A percentile compares a stretch with the other conserved stretches of the same genome.
Conservation (phyloP, 495 filamentous ascomycete species). For the Penicillium goetzii region DNA sequence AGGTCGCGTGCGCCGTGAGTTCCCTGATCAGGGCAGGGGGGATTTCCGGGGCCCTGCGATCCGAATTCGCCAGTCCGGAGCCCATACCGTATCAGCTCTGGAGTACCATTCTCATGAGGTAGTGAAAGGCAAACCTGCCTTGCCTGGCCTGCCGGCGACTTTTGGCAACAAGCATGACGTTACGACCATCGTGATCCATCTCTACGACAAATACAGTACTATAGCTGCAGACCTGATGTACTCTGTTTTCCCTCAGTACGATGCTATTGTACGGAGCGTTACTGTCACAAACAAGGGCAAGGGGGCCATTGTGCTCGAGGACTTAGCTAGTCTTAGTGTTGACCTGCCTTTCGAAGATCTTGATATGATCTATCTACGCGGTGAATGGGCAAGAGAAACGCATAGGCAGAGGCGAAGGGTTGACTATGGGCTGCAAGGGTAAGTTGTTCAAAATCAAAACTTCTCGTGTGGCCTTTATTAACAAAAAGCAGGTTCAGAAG, state of each 20-base stretch:
- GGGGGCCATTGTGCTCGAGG: background rate
- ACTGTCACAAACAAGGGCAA: background rate
- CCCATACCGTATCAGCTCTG: background rate
- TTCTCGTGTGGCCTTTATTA: background rate
- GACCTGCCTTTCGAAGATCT: background rate
- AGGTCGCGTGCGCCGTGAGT: background rate
- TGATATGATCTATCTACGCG: background rate
- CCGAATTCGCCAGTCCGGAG: background rate
- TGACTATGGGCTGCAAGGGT: background rate
- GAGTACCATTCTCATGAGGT: background rate
- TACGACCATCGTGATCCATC: background rate
- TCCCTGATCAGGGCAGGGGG: background rate
- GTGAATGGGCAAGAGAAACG: slow-evolving; percentile 3
- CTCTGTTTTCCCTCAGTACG: background rate
- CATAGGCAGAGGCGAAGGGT: background rate
- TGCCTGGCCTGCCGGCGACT: background rate
- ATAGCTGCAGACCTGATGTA: slow-evolving; percentile 1
- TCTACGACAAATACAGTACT: background rate
- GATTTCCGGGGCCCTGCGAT: background rate
- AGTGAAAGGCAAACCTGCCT: background rate
- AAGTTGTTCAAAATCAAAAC: background rate
- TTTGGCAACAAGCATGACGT: background rate
- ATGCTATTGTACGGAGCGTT: background rate
- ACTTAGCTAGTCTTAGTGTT: background rate
- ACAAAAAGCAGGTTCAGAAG: background rate